Conservation (phyloP, 768 basidiomycete genomes). For the Serendipita vermifera region DNA sequence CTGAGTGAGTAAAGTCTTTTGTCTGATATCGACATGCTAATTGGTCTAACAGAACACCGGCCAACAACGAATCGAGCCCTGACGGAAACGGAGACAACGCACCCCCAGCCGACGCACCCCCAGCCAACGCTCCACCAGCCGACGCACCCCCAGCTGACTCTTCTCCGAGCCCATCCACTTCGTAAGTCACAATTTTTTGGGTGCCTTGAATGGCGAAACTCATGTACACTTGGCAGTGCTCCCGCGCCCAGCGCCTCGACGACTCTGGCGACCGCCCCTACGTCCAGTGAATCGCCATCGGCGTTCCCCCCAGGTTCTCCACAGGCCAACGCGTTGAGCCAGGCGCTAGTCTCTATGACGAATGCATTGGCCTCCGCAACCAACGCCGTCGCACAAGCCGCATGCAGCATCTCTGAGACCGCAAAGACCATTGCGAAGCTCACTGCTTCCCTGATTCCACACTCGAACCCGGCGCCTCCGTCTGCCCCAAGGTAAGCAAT, state of each 20-base stretch:
- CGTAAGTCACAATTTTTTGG: not conserved
- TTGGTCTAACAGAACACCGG: not conserved
- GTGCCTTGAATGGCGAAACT: not conserved
- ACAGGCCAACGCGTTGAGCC: too few relatives aligned
- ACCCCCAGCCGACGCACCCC: not conserved
- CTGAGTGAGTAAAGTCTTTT: too few relatives aligned
- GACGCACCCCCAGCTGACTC: not conserved
- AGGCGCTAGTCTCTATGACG: too few relatives aligned
- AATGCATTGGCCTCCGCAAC: too few relatives aligned
- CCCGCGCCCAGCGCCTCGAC: not conserved
- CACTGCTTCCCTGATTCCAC: too few relatives aligned
- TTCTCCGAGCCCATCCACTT: not conserved
- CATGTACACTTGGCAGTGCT: not conserved
- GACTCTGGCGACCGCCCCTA: not conserved
- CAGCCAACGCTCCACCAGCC: not conserved
- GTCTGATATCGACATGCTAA: not conserved
- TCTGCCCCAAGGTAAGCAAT: too few relatives aligned
- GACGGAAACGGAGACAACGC: too few relatives aligned
- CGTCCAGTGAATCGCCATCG: too few relatives aligned
- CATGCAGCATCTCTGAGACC: too few relatives aligned
- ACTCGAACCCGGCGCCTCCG: too few relatives aligned
- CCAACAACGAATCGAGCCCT: not conserved
- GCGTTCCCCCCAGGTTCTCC: not conserved
- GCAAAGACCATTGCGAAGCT: too few relatives aligned
- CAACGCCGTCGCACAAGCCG: too few relatives aligned